These are phyloP conservation scores for Aspergillus steynii DNA, from an alignment of 495 filamentous ascomycete species.

Conservation along the genomic window DNA sequence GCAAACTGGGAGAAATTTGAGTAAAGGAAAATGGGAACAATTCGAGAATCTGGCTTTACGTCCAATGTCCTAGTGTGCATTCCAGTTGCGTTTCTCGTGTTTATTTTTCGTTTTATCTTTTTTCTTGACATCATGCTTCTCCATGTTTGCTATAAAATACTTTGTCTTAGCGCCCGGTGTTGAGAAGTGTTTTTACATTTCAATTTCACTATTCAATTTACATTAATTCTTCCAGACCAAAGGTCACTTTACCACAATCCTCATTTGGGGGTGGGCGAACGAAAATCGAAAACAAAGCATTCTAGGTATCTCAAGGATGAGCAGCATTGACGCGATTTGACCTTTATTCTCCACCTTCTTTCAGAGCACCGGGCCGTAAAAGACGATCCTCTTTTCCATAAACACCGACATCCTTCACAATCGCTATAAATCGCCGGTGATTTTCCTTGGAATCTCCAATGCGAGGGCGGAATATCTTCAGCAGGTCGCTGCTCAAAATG, in stretches of 20 bases:
- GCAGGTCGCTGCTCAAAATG: conserved; percentile 61
- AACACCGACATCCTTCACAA: conserved; percentile 49
- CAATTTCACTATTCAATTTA: neutral
- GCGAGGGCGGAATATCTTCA: conserved; percentile 61
- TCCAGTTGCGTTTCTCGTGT: neutral
- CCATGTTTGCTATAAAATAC: neutral
- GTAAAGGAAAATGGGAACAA: conserved; percentile 37
- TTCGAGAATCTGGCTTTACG: conserved; percentile 17
- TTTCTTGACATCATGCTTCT: neutral
- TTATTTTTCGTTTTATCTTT: neutral
- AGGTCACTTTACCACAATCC: neutral
- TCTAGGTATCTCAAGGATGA: conserved; percentile 10
- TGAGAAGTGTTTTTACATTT: conserved; percentile 1
- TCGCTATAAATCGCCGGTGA: conserved; percentile 44
- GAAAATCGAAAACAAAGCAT: neutral
- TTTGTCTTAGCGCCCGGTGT: conserved; percentile 7
- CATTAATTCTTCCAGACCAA: neutral
- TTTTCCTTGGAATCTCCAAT: conserved; percentile 52
- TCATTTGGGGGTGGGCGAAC: neutral
- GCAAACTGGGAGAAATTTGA: conserved; percentile 80
- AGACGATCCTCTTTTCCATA: conserved; percentile 48
- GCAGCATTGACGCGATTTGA: neutral
- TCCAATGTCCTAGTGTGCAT: neutral
- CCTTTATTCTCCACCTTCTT: conserved; percentile 16
- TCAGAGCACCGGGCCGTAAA: conserved; percentile 42